These are phyloP conservation scores for Selaginella moellendorffii DNA, from an alignment of 75 land plant species.

Conservation along the genomic window DNA sequence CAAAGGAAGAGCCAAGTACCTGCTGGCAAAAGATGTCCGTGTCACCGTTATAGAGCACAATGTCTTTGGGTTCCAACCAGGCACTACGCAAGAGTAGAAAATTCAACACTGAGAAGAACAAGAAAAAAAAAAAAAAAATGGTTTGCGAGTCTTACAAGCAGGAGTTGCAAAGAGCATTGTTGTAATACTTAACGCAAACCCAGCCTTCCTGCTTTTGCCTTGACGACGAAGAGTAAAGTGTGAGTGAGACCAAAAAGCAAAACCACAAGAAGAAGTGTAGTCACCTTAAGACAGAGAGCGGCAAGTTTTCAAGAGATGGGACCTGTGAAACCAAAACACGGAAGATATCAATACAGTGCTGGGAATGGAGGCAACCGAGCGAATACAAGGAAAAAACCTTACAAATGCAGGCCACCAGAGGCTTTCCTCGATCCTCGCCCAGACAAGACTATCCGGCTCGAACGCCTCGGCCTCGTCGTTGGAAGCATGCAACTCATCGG, in stretches of 20 bases:
- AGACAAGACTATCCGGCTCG: background rate
- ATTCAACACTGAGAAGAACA: background rate
- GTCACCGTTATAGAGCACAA: background rate
- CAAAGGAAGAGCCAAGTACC: background rate
- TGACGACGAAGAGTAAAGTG: no score
- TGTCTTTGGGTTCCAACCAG: background rate
- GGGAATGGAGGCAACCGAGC: no score
- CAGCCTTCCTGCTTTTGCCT: background rate
- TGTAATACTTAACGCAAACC: background rate
- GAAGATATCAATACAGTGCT: no score
- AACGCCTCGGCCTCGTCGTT: background rate
- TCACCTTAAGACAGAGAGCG: background rate
- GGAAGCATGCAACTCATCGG: background rate
- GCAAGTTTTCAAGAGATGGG: background rate
- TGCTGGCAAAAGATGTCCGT: background rate
- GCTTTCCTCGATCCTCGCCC: background rate
- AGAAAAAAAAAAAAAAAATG: background rate
- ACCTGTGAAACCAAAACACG: background rate
- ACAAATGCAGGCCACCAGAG: constrained; percentile 1
- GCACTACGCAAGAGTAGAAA: background rate
- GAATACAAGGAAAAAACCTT: background rate
- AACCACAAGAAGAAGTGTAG: background rate
- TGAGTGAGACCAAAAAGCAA: no score
- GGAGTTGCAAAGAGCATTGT: no score
- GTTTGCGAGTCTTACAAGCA: background rate